phyloP scores from a whole-genome alignment of 73 alveolate genomes.

The Diophrys sp. region DNA sequence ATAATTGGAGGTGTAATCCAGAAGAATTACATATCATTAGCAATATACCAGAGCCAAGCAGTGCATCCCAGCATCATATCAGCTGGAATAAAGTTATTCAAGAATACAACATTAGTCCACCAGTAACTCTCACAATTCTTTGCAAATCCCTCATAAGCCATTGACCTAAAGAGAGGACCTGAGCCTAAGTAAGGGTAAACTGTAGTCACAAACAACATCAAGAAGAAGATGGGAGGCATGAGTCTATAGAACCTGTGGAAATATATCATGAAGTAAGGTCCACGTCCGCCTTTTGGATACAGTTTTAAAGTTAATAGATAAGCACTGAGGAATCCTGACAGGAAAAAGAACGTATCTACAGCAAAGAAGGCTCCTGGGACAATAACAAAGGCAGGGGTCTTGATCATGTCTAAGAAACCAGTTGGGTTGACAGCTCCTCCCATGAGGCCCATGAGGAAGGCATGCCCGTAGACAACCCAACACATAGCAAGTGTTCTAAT shows the following conservation, averaged over 20 bases:
- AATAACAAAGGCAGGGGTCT: neutral
- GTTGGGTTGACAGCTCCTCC: neutral
- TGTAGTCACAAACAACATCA: neutral
- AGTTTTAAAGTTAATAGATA: slow-evolving; percentile 16
- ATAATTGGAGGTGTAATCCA: slow-evolving; percentile 26
- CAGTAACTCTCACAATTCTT: slow-evolving; percentile 22
- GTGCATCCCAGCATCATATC: slow-evolving; percentile 37
- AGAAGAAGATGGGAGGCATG: slow-evolving; percentile 14
- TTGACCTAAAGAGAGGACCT: slow-evolving; percentile 31
- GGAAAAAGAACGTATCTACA: slow-evolving; percentile 30
- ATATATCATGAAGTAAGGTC: slow-evolving; percentile 6
- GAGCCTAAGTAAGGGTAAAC: slow-evolving; percentile 14
- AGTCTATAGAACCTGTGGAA: slow-evolving; percentile 29
- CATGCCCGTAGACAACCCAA: slow-evolving; percentile 14
- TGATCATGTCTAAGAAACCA: neutral
- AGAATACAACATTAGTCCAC: slow-evolving; percentile 42
- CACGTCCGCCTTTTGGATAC: slow-evolving; percentile 19
- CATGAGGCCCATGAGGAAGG: neutral
- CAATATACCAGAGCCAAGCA: slow-evolving; percentile 51
- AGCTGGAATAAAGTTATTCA: slow-evolving; percentile 32
- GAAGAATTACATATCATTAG: slow-evolving; percentile 47
- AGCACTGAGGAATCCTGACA: slow-evolving; percentile 29
- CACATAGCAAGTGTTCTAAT: slow-evolving; percentile 11
- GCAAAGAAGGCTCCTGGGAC: slow-evolving; percentile 31
- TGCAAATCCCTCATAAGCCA: neutral